phyloP scores from a whole-genome alignment of 2,329 filamentous ascomycete genomes.

The Diaporthe batatas region DNA sequence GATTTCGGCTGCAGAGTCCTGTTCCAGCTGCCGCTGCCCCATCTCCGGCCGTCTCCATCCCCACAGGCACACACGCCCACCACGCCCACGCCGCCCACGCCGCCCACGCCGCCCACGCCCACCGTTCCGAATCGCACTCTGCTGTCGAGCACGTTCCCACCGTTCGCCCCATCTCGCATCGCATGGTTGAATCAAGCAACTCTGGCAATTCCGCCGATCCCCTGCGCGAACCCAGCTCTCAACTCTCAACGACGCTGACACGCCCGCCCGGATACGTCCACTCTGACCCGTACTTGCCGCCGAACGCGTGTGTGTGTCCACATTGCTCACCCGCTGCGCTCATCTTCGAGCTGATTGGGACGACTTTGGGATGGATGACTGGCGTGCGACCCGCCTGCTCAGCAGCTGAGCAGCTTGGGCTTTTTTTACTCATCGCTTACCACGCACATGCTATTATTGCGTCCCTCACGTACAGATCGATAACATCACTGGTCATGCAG shows the following conservation, averaged over 20 bases:
- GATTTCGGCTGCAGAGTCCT: neutral
- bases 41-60: slow-evolving; percentile 29
- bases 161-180: slow-evolving; percentile 33
- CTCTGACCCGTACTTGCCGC: slow-evolving; percentile 24
- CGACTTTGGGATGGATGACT: neutral
- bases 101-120: neutral
- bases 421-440: slow-evolving; percentile 3
- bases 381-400: slow-evolving; percentile 4
- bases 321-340: slow-evolving; percentile 1
- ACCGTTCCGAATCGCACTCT: slow-evolving; percentile 7
- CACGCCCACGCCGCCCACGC: neutral
- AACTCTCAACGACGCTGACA: neutral
- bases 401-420: neutral
- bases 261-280: neutral
- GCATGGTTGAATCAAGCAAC: slow-evolving; percentile 25
- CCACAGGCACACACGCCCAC: neutral
- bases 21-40: slow-evolving; percentile 10
- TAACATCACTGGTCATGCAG: neutral
- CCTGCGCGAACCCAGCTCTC: neutral
- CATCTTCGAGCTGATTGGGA: neutral
- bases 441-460: no score
- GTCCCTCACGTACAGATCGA: neutral
- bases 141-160: slow-evolving; percentile 27
- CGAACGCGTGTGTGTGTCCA: slow-evolving; percentile 20
- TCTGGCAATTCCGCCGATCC: slow-evolving; percentile 24